Percentiles rank a stretch among this genome's conserved stretches.
These are phyloP conservation scores for Violaceomyces palustris DNA, from an alignment of 1,284 basidiomycete genomes.

Conservation along the genomic window DNA sequence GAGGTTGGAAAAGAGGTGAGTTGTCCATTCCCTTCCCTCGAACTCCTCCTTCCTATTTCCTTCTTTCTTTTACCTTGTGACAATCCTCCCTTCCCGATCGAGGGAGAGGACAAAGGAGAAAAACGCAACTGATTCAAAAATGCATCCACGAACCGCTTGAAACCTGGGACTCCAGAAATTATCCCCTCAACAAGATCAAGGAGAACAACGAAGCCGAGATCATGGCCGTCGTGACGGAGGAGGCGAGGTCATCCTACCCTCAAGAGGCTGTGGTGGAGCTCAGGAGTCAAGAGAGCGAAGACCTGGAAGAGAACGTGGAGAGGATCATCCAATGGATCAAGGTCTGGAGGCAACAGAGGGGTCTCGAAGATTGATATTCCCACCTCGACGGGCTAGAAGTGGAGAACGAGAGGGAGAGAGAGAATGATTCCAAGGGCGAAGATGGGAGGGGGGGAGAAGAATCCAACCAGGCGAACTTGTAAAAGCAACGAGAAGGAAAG, in stretches of 20 bases:
- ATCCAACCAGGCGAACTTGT: too few species aligned
- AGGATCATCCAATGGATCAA: slow-evolving; percentile 80
- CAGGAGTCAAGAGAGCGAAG: slow-evolving; percentile 69
- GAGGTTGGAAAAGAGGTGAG: slow-evolving; percentile 80
- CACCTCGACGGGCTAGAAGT: too few species aligned
- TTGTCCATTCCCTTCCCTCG: not conserved
- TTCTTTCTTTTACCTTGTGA: not conserved
- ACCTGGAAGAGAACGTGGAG: slow-evolving; percentile 79
- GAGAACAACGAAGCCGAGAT: slow-evolving; percentile 99
- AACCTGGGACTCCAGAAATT: slow-evolving; percentile 60
- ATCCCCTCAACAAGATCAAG: slow-evolving; percentile 86
- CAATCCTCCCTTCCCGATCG: not conserved
- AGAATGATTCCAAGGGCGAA: too few species aligned
- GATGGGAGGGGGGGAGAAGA: too few species aligned
- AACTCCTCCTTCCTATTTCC: not conserved
- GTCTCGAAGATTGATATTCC: too few species aligned
- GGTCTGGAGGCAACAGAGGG: slow-evolving; percentile 65
- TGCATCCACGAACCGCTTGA: not conserved
- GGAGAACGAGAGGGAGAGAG: too few species aligned
- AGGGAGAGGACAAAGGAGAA: too few species aligned
- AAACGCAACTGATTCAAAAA: too few species aligned
- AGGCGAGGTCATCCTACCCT: slow-evolving; percentile 80
- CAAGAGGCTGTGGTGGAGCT: slow-evolving; percentile 82
- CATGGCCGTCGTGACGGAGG: slow-evolving; percentile 85
- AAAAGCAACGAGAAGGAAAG: too few species aligned